Conservation (phyloP, 2,329 filamentous ascomycete species). For the Achaetomium macrosporum region DNA sequence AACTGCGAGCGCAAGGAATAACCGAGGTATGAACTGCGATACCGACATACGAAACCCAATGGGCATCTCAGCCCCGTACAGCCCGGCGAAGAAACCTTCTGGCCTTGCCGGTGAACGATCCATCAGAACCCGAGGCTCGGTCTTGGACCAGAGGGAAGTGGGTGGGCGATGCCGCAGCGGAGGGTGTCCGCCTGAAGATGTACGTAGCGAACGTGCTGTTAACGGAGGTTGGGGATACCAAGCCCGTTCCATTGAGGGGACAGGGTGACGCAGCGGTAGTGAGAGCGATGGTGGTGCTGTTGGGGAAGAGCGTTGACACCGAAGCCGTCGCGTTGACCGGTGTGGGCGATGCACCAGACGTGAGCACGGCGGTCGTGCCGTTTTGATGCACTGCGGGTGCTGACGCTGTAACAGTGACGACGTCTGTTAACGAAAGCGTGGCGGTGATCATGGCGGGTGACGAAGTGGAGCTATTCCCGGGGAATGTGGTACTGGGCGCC, state of each 20-base stretch:
- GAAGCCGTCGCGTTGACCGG: neutral
- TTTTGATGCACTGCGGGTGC: neutral
- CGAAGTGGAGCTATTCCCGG: too few species aligned
- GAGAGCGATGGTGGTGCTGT: neutral
- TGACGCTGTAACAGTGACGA: too few species aligned
- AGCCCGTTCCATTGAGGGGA: neutral
- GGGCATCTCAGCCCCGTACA: conserved; percentile 4
- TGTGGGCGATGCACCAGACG: neutral
- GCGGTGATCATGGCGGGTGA: too few species aligned
- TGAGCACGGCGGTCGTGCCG: neutral
- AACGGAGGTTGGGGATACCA: neutral
- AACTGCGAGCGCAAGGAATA: neutral
- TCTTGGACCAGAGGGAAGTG: conserved; percentile 19
- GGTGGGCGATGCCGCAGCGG: neutral
- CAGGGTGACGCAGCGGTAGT: neutral
- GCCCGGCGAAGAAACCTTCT: conserved; percentile 19
- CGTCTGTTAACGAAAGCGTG: too few species aligned
- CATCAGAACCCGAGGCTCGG: conserved; percentile 13
- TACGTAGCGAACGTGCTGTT: neutral
- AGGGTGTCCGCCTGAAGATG: neutral
- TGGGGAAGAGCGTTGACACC: neutral
- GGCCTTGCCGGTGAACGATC: neutral
- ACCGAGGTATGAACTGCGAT: neutral
- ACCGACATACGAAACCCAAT: neutral
- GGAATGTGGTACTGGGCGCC: too few species aligned